phyloP scores from a whole-genome alignment of 345 rosid species.

The Aethionema arabicum region DNA sequence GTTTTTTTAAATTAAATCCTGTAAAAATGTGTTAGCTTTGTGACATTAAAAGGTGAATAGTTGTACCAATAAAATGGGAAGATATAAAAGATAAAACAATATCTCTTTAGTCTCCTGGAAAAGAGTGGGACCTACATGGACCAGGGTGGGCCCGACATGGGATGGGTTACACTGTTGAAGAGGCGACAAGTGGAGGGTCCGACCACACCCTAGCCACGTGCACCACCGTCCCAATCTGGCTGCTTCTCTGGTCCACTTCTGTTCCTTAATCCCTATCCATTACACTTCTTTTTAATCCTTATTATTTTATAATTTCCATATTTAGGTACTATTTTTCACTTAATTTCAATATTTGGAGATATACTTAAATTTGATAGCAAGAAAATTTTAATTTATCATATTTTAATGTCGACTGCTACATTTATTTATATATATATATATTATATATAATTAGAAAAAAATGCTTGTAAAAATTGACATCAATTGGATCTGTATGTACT shows the following conservation, averaged over 20 bases:
- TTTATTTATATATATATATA: too few relatives aligned
- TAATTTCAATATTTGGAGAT: too few relatives aligned
- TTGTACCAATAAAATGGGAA: slow-evolving; percentile 27
- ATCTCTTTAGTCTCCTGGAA: slow-evolving; percentile 20
- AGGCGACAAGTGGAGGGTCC: slow-evolving; percentile 41
- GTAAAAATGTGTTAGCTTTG: slow-evolving; percentile 12
- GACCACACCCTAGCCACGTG: slow-evolving; percentile 52
- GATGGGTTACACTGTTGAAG: slow-evolving; percentile 14
- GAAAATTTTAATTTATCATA: too few relatives aligned
- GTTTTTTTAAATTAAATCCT: background rate
- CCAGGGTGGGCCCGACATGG: slow-evolving; percentile 33
- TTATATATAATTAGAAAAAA: background rate
- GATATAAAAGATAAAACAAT: background rate
- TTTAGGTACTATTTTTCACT: too few relatives aligned
- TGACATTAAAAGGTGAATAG: slow-evolving; percentile 31
- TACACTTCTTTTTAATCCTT: slow-evolving; percentile 2
- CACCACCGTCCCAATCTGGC: slow-evolving; percentile 41
- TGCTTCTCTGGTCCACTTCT: slow-evolving; percentile 40
- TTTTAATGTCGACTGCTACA: too few relatives aligned
- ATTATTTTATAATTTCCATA: too few relatives aligned
- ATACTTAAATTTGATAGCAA: too few relatives aligned
- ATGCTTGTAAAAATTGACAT: slow-evolving; percentile 15
- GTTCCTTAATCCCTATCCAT: slow-evolving; percentile 30
- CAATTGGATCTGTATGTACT: slow-evolving; percentile 14
- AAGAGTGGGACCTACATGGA: slow-evolving; percentile 26